Conservation (phyloP, 495 filamentous ascomycete species). For the Aspergillus biplanus region DNA sequence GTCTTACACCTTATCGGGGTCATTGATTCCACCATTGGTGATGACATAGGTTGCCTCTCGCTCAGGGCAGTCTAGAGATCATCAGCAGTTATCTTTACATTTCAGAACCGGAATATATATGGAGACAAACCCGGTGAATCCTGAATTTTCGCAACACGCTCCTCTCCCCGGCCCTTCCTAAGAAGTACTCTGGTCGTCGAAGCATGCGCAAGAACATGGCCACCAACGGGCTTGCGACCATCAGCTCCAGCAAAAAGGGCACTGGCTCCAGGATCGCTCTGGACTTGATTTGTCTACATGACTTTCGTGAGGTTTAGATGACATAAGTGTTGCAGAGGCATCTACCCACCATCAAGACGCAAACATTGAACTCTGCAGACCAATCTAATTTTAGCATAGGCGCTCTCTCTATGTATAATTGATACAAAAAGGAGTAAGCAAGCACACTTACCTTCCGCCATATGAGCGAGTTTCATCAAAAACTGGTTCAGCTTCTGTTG, state of each 20-base stretch:
- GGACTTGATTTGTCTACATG: slow-evolving; percentile 75
- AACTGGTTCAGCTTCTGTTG: slow-evolving; percentile 78
- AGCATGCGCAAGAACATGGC: slow-evolving; percentile 80
- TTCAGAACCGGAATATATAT: background rate
- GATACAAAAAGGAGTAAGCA: slow-evolving; percentile 13
- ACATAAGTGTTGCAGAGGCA: background rate
- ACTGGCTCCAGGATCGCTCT: slow-evolving; percentile 79
- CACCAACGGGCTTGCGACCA: slow-evolving; percentile 74
- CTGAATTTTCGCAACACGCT: slow-evolving; percentile 79
- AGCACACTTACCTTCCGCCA: slow-evolving; percentile 63
- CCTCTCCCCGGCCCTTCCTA: slow-evolving; percentile 77
- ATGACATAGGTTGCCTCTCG: slow-evolving; percentile 80
- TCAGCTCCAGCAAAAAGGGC: slow-evolving; percentile 80
- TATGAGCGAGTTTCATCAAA: slow-evolving; percentile 68
- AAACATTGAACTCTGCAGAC: slow-evolving; percentile 71
- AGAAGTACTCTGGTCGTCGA: slow-evolving; percentile 75
- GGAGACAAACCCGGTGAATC: slow-evolving; percentile 67
- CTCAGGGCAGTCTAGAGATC: slow-evolving; percentile 67
- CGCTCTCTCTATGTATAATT: background rate
- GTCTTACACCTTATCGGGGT: slow-evolving; percentile 62
- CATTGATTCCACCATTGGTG: slow-evolving; percentile 75
- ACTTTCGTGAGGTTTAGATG: background rate
- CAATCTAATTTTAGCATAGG: background rate
- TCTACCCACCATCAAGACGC: slow-evolving; percentile 66
- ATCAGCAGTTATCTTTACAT: slow-evolving; percentile 10